A percentile compares a stretch with the other conserved stretches of the same genome.
These are phyloP conservation scores for Cerrena zonata DNA, from an alignment of 1,284 basidiomycete species.

Conservation along the genomic window DNA sequence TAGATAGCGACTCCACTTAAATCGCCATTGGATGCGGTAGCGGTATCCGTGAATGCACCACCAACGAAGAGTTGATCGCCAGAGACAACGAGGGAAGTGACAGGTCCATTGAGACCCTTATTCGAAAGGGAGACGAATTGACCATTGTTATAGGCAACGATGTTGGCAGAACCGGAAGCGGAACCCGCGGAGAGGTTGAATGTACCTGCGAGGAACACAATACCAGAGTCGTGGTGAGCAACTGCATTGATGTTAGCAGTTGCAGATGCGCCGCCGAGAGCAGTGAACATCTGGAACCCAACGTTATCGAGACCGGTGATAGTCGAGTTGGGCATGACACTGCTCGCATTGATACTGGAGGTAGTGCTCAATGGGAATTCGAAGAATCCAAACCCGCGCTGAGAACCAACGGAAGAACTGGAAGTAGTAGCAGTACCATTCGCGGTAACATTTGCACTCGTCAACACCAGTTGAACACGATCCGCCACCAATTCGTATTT, in stretches of 20 bases:
- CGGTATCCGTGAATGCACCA: slow-evolving; percentile 76
- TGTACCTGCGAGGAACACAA: slow-evolving; percentile 72
- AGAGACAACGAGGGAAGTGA: slow-evolving; percentile 58
- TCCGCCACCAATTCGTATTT: slow-evolving; percentile 80
- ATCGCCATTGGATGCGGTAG: slow-evolving; percentile 43
- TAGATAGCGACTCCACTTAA: slow-evolving; percentile 73
- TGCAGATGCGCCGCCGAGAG: slow-evolving; percentile 41
- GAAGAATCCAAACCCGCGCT: slow-evolving; percentile 66
- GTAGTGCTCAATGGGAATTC: slow-evolving; percentile 64
- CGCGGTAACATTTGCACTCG: slow-evolving; percentile 45
- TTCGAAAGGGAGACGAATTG: slow-evolving; percentile 48
- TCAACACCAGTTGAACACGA: slow-evolving; percentile 68
- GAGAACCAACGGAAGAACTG: slow-evolving; percentile 18
- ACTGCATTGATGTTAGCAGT: slow-evolving; percentile 46
- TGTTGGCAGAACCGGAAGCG: slow-evolving; percentile 59
- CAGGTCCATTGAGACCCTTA: slow-evolving; percentile 70
- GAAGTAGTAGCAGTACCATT: slow-evolving; percentile 27
- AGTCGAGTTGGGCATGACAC: slow-evolving; percentile 61
- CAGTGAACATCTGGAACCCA: slow-evolving; percentile 54
- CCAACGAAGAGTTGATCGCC: slow-evolving; percentile 75
- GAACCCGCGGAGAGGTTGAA: slow-evolving; percentile 61
- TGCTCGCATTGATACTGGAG: slow-evolving; percentile 48
- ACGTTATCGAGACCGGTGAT: slow-evolving; percentile 65
- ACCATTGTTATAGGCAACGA: slow-evolving; percentile 66
- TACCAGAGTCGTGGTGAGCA: slow-evolving; percentile 58